phyloP scores from a whole-genome alignment of 208 protist genomes.

The Lotmaria passim region DNA sequence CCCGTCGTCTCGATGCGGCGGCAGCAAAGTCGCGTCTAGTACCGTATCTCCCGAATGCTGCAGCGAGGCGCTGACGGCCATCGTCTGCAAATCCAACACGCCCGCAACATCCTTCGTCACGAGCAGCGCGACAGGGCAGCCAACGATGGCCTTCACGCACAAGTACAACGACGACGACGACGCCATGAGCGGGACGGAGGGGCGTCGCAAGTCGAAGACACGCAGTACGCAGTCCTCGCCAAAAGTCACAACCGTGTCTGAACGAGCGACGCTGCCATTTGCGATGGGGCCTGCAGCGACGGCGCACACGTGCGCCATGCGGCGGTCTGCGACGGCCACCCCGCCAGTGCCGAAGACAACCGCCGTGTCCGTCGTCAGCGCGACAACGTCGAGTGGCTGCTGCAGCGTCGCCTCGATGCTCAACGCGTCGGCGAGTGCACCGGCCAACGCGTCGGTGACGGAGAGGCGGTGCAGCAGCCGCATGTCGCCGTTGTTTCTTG shows the following conservation, averaged over 20 bases:
- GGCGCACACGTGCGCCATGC: not conserved
- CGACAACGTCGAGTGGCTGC: conserved; percentile 24
- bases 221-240: conserved; percentile 30
- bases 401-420: not conserved
- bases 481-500: not conserved
- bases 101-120: conserved; percentile 38
- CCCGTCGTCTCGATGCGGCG: conserved; percentile 10
- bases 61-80: conserved; percentile 33
- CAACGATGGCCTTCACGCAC: conserved; percentile 16
- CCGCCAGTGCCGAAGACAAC: conserved; percentile 22
- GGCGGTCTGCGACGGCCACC: conserved; percentile 17
- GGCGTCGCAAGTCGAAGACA: conserved; percentile 25
- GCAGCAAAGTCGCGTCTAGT: conserved; percentile 44
- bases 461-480: conserved; percentile 9
- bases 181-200: conserved; percentile 14
- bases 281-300: not conserved
- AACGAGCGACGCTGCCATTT: conserved; percentile 18
- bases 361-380: conserved; percentile 19
- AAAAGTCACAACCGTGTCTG: conserved; percentile 22
- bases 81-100: conserved; percentile 35
- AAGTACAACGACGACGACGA: conserved; percentile 19
- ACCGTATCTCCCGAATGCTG: conserved; percentile 42
- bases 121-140: conserved; percentile 30
- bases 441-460: conserved; percentile 10
- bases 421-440: not conserved